Evolutionary conservation across 2,329 filamentous ascomycete species (phyloP).

Genomic region (Clarireedia homoeocarpa): DNA sequence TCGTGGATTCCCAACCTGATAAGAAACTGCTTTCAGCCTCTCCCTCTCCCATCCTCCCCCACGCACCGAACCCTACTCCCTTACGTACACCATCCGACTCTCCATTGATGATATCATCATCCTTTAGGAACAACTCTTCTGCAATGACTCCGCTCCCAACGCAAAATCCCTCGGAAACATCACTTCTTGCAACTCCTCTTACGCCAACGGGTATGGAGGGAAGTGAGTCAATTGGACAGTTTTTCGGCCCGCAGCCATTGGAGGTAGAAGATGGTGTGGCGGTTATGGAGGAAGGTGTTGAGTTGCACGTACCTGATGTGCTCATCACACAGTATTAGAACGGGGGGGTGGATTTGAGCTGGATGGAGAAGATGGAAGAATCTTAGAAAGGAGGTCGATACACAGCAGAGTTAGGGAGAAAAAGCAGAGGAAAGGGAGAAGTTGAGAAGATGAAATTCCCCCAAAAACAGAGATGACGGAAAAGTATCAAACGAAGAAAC

Average conservation of each 20-base stretch:
- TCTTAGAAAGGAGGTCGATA: background rate
- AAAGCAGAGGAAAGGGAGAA: background rate
- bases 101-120: background rate
- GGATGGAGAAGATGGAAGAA: background rate
- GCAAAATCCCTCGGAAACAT: conserved; percentile 11
- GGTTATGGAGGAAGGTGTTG: conserved; percentile 48
- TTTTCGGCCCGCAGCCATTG: conserved; percentile 35
- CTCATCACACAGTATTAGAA: conserved; percentile 27
- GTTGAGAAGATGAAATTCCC: background rate
- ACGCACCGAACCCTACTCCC: too few relatives aligned
- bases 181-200: conserved; percentile 1
- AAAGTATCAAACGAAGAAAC: background rate
- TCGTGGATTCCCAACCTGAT: background rate
- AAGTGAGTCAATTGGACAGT: conserved; percentile 27
- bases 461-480: background rate
- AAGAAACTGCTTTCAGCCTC: background rate
- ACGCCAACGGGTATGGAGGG: conserved; percentile 25
- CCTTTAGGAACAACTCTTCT: background rate
- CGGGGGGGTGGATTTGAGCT: background rate
- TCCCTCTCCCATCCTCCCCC: too few relatives aligned
- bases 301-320: conserved; percentile 38
- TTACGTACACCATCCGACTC: too few relatives aligned
- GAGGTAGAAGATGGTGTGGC: conserved; percentile 46
- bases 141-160: conserved; percentile 7
- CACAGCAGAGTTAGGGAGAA: background rate